Base-by-base conservation (phyloP, 257 asterid species). In the Capsicum chinense region DNA sequence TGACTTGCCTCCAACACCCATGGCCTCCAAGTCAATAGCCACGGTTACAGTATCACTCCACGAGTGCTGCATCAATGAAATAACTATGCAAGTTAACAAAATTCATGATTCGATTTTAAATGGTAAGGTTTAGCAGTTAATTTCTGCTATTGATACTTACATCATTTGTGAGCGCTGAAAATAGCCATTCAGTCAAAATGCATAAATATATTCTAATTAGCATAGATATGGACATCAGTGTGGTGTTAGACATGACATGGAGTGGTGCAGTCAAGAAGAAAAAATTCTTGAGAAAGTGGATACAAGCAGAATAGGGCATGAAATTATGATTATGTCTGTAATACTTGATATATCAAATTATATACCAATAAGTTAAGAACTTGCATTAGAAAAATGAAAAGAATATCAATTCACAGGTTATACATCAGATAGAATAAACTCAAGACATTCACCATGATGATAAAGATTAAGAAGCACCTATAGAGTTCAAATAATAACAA, bases 1-100 rank as follows among this genome's bases (percentile, higher is more conserved):
- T 67, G 99, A 97, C 88, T 90, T 95, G 87, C 99, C 98, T 69
- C 99, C 99, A 71, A 92, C 88, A 59, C 99, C 99, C 95, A 95
- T 94, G 82, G 99, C 99, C 93, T 97, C 99, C 92, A 97, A 89
- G 89, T 95, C 98, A 84, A 97, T 79, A 88, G 99, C 99, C 85
- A 95, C 12, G 85, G 90, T 90, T 47, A 97, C 60, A 16, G 97
- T 88, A 87, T 93, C 97, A 68, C 95, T 94, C 99, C 99, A 97
- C 58, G 98, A 95, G 90, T 97, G 99, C 99, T 97, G 95, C 93
- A 85, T 14, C 52, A 83, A 84, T 71, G 83, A 80, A 74, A 84
- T 10, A 52, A 57, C 17, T 17, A 74, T 57, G 70, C 81, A 73
- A 85, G 59, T 83, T 73, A 50, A 83, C 76, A 69, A n/a, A 73